Base-by-base conservation (phyloP, 2,329 filamentous ascomycete genomes). In the Aureobasidium leucospermi region DNA sequence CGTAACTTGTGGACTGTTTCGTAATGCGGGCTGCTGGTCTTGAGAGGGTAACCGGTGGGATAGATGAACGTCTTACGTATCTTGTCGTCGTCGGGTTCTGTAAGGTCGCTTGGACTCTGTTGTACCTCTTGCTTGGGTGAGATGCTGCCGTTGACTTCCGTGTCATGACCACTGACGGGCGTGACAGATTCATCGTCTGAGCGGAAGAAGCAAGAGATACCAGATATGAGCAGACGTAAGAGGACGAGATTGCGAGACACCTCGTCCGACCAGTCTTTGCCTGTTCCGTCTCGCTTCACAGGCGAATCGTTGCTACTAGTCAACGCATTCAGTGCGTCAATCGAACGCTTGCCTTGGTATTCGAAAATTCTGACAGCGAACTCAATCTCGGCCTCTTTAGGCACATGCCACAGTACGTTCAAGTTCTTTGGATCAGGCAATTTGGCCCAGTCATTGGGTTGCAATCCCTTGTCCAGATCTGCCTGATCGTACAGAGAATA, bases 221-320 rank as follows among this genome's bases (percentile, higher is more conserved):
- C 94, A 3, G 93, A 95, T 29, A 96, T 85, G 46, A 96, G 85
- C n/a, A 99, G 80, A 32, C 93, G 83, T 13, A 99, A 79, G 55
- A 96, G 86, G 11, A 93, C 89, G 60, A 99, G 81, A 65, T 96
- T 90, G 59, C 94, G 81, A 1, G 91, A 93, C 31, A 97, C 87
- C 71, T 99, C 95, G 71, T 99, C 94, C 0, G 93, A 96, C 94
- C 94, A 99, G 67, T 96, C 93, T 74, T 97, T 99, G 66, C 96
- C 95, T 71, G 93, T 96, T 39, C 94, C 94, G 65, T 92, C 93
- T 60, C 93, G 84, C 72, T 91, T 95, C 57, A 97, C 87, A 2
- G 85, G 87, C 1, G 91, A 87, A 38, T 87, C 83, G 47, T 90
- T 86, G 63, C 88, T 86, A 63, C 89, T 86, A 69, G 90, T 95